phyloP scores from a whole-genome alignment of 306 rosid species.

The Mimosa bimucronata region DNA sequence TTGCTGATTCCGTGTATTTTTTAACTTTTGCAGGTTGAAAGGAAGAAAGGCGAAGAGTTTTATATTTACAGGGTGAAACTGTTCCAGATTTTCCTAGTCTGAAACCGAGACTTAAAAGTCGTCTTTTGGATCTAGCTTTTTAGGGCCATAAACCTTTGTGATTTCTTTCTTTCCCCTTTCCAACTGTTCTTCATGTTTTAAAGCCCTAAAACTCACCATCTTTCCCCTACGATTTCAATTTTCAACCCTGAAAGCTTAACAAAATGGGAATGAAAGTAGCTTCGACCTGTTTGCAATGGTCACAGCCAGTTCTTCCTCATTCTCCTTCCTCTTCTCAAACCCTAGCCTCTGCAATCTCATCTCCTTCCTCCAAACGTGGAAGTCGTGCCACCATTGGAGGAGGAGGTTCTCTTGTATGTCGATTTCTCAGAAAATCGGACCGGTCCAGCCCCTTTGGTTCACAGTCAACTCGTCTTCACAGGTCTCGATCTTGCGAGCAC shows the following conservation, averaged over 20 bases:
- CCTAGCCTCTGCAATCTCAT: constrained; percentile 56
- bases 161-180: not conserved
- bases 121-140: constrained; percentile 14
- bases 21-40: constrained; percentile 46
- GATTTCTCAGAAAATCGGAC: constrained; percentile 41
- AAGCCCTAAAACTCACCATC: not conserved
- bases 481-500: constrained; percentile 51
- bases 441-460: constrained; percentile 52
- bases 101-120: constrained; percentile 13
- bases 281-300: constrained; percentile 63
- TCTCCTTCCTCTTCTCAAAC: constrained; percentile 67
- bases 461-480: constrained; percentile 37
- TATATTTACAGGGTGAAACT: too few species aligned
- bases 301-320: constrained; percentile 62
- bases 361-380: constrained; percentile 55
- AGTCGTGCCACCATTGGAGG: constrained; percentile 36
- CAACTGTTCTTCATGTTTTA: not conserved
- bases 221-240: not conserved
- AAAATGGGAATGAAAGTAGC: constrained; percentile 66
- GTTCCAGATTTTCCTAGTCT: too few species aligned
- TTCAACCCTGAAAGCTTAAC: not conserved
- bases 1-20: not conserved
- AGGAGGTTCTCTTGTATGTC: constrained; percentile 44
- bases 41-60: constrained; percentile 39
- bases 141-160: constrained; percentile 4